phyloP scores from a whole-genome alignment of 257 asterid genomes.

The Solanum virginianum region DNA sequence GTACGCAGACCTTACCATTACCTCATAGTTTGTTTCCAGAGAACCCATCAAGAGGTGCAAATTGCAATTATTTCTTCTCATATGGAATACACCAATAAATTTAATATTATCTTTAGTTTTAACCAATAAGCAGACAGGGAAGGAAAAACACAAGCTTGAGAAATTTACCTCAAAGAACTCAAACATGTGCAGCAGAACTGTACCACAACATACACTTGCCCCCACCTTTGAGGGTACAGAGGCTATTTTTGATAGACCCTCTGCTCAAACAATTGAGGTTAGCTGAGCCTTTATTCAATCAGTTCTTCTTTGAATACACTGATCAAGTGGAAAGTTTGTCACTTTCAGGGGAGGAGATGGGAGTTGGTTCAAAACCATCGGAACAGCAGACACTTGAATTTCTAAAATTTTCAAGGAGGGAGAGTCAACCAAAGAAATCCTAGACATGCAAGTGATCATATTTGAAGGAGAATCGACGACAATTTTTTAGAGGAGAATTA shows the following conservation, averaged over 20 bases:
- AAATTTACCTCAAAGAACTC: background rate
- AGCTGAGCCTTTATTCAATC: background rate
- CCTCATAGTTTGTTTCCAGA: no score
- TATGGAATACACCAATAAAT: background rate
- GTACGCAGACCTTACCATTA: no score
- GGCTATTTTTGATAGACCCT: background rate
- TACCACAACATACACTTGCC: background rate
- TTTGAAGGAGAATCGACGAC: no score
- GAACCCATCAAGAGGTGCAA: background rate
- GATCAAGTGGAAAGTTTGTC: background rate
- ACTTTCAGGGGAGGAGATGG: no score
- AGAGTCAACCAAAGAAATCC: no score
- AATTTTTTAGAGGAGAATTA: no score
- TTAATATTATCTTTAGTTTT: background rate
- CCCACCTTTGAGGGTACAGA: background rate
- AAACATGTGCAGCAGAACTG: background rate
- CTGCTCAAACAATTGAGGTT: background rate
- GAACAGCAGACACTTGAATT: no score
- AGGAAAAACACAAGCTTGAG: background rate
- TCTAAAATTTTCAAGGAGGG: no score
- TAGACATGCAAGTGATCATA: no score
- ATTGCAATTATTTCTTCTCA: background rate
- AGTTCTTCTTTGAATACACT: background rate
- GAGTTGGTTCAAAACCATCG: no score
- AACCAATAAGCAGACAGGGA: background rate